Conservation (phyloP, 345 rosid species). For the Brassica incana region DNA sequence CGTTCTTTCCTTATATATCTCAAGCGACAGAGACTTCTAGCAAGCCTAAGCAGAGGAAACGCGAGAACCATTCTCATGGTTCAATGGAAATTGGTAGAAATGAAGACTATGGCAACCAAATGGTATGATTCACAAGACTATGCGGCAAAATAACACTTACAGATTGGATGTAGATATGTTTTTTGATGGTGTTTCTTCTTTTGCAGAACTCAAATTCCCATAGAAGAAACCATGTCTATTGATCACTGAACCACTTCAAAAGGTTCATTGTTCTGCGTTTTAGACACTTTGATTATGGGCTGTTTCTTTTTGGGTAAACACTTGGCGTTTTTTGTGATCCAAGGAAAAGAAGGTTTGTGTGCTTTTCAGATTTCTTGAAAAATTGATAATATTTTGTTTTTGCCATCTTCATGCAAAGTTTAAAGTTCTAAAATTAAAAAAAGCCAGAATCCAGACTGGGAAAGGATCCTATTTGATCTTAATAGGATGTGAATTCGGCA, state of each 20-base stretch:
- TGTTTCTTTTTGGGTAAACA: not conserved
- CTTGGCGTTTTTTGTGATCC: not conserved
- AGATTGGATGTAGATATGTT: not conserved
- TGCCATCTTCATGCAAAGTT: not conserved
- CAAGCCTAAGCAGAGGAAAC: slow-evolving; percentile 46
- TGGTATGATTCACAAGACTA: slow-evolving; percentile 40
- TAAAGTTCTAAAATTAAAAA: not conserved
- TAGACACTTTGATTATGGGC: not conserved
- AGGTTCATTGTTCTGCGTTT: slow-evolving; percentile 5
- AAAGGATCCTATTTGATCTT: not conserved
- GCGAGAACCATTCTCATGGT: slow-evolving; percentile 49
- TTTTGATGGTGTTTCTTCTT: not conserved
- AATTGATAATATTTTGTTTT: not conserved
- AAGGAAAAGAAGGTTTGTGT: not conserved
- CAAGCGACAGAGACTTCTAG: slow-evolving; percentile 48
- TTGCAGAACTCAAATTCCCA: slow-evolving; percentile 45
- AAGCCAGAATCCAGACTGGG: not conserved
- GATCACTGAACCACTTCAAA: slow-evolving; percentile 29
- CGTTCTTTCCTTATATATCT: slow-evolving; percentile 64
- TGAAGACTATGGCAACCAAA: slow-evolving; percentile 48
- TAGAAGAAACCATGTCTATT: slow-evolving; percentile 56
- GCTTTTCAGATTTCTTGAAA: slow-evolving; percentile 1
- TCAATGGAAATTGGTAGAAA: slow-evolving; percentile 39
- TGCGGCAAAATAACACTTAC: not conserved
- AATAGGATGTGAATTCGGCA: not conserved